A percentile compares a stretch with the other conserved stretches of the same genome.
Evolutionary conservation across 345 rosid genomes (phyloP).

Genomic region (Ceriops tagal): DNA sequence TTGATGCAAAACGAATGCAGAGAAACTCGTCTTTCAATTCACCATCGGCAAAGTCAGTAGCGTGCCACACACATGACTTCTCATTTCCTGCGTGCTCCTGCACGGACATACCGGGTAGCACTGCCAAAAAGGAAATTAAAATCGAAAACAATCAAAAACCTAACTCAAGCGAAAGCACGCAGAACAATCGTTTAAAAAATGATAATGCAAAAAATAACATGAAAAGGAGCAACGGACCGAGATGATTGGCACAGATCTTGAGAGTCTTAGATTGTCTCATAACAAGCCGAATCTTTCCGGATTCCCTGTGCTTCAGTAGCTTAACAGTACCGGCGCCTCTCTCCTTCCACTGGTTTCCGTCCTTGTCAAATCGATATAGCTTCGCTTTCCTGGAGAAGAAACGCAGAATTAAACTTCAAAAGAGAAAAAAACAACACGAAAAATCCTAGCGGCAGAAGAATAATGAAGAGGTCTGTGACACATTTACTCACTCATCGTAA

Average conservation of each 20-base stretch:
- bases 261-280: constrained; percentile 94
- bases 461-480: not conserved
- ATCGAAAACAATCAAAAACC: not conserved
- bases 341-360: constrained; percentile 79
- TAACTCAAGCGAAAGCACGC: not conserved
- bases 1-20: constrained; percentile 68
- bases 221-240: constrained; percentile 34
- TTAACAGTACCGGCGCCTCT: constrained; percentile 83
- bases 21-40: constrained; percentile 72
- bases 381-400: constrained; percentile 56
- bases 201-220: not conserved
- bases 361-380: constrained; percentile 72
- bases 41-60: constrained; percentile 64
- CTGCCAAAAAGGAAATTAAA: constrained; percentile 22
- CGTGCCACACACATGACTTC: constrained; percentile 77
- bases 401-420: constrained; percentile 12
- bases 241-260: constrained; percentile 98
- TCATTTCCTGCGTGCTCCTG: constrained; percentile 74
- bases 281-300: constrained; percentile 76
- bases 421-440: not conserved
- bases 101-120: constrained; percentile 46
- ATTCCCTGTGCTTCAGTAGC: constrained; percentile 65
- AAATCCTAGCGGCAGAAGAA: not conserved
- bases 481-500: constrained; percentile 61
- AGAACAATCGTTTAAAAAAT: not conserved